These are phyloP conservation scores for Aspergillus sp. DNA, from an alignment of 2,329 filamentous ascomycete species.

Conservation along the genomic window DNA sequence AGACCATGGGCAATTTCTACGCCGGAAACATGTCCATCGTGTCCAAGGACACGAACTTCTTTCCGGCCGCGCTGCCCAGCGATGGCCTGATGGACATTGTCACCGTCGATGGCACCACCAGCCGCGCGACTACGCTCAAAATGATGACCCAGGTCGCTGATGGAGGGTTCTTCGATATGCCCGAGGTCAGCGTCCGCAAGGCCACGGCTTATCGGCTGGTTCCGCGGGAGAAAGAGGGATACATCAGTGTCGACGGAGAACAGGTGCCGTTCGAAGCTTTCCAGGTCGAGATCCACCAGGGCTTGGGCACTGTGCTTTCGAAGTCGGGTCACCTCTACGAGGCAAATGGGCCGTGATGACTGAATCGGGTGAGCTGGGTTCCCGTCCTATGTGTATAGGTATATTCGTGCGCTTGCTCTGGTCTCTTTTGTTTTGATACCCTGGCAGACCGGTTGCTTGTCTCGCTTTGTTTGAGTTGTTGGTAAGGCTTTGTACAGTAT, in stretches of 20 bases:
- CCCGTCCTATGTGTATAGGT: conserved; percentile 1
- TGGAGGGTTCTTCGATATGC: conserved; percentile 69
- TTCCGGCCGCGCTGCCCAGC: conserved; percentile 63
- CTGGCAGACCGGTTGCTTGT: conserved; percentile 11
- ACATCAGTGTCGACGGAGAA: conserved; percentile 92
- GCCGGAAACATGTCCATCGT: conserved; percentile 92
- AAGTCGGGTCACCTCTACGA: conserved; percentile 65
- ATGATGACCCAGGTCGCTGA: conserved; percentile 64
- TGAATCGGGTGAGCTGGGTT: too few species aligned
- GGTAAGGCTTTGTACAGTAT: background rate
- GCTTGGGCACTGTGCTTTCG: conserved; percentile 75
- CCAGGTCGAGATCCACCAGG: conserved; percentile 78
- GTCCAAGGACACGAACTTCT: conserved; percentile 80
- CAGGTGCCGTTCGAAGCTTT: conserved; percentile 77
- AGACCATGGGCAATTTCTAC: conserved; percentile 85
- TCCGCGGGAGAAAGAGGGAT: conserved; percentile 63
- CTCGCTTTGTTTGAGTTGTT: conserved; percentile 11
- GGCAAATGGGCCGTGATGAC: conserved; percentile 31
- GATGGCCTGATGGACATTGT: conserved; percentile 84
- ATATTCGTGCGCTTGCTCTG: conserved; percentile 6
- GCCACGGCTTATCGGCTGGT: conserved; percentile 78
- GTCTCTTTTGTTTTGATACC: conserved; percentile 25
- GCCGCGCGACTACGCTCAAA: conserved; percentile 54
- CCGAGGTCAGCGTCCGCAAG: conserved; percentile 71
- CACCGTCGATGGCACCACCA: conserved; percentile 66